Base-by-base conservation (phyloP, 805 yeast genomes). In the Candida arabinofermentans region DNA sequence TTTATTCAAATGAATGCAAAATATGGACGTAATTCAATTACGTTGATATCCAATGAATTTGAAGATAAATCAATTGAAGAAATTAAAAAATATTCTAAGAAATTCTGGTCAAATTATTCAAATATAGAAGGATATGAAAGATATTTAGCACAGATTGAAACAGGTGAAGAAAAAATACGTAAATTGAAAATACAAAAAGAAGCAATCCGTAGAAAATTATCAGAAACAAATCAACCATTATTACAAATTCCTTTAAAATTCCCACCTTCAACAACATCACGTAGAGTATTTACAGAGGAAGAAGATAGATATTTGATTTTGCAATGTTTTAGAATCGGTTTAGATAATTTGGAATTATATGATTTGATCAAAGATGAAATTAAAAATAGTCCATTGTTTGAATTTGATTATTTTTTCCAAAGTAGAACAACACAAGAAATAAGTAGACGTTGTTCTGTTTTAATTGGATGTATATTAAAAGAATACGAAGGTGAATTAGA, bases 91-190 rank as follows among this genome's bases (percentile, higher is more conserved):
- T 93, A 91, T 59, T 81, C 90, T 10, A 71, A 72, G 39, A 83
- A 74, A 8, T 93, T 93, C 61, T 93, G 98, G 99, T 55, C 72
- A 21, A 74, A 83, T 39, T 83, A 79, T 55, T 71, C 76, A 37
- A 86, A 82, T 51, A 83, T 93, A 47, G 98, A 91, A 26, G 96
- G 96, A 9, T 83, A 82, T 63, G 99, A 93, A 51, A 76, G 86
- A 48, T 87, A 83, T 61, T 65, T 90, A 40, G 69, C 74, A 16
- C 91, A 82, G 54, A 87, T 93, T 46, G 96, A 89, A 56, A 72
- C 76, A 3, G 99, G 98, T 13, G 98, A 93, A 59, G 96, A 89
- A 46, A 84, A 77, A 60, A 74, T 86, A 21, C 69, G 78, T 36
- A 80, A 77, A 53, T 58, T 74, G 8, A 75, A 74, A 52, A 65